Conservation (phyloP, 371 early-diverging fungal genomes). For the Zychaea mexicana region DNA sequence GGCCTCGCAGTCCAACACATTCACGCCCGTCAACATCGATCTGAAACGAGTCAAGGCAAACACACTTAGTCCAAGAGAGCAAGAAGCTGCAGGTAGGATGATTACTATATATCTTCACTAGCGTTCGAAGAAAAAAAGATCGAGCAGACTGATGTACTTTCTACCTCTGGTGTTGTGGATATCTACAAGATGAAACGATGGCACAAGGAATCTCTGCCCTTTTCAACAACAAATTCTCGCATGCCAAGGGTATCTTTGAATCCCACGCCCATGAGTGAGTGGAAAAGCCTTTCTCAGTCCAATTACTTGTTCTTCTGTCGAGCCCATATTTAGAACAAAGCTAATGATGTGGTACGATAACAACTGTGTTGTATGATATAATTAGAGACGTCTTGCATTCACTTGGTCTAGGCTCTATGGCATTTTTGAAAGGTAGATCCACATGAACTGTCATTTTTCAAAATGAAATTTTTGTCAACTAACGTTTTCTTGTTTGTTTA, state of each 20-base stretch:
- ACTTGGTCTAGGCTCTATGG: constrained; percentile 42
- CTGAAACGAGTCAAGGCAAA: constrained; percentile 1
- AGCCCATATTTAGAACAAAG: no score
- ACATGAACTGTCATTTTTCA: no score
- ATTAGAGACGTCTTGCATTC: constrained; percentile 45
- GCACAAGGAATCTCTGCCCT: constrained; percentile 48
- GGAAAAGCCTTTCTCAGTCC: no score
- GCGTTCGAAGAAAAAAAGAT: neutral
- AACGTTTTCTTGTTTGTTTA: neutral
- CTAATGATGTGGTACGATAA: neutral
- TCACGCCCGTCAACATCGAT: neutral
- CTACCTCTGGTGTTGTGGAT: neutral
- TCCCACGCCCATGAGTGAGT: constrained; percentile 36
- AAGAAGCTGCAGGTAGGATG: constrained; percentile 10
- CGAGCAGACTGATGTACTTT: neutral
- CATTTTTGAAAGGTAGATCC: constrained; percentile 48
- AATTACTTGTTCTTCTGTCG: no score
- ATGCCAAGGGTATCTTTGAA: constrained; percentile 42
- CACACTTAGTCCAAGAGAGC: neutral
- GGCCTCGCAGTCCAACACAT: neutral
- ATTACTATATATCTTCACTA: neutral
- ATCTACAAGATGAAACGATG: constrained; percentile 50
- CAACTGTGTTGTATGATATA: neutral
- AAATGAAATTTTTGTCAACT: no score
- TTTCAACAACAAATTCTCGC: constrained; percentile 58